Evolutionary conservation across 345 rosid genomes (phyloP), one percentile per base, ranked within the genome.

Genomic region (Limnanthes douglasii): DNA sequence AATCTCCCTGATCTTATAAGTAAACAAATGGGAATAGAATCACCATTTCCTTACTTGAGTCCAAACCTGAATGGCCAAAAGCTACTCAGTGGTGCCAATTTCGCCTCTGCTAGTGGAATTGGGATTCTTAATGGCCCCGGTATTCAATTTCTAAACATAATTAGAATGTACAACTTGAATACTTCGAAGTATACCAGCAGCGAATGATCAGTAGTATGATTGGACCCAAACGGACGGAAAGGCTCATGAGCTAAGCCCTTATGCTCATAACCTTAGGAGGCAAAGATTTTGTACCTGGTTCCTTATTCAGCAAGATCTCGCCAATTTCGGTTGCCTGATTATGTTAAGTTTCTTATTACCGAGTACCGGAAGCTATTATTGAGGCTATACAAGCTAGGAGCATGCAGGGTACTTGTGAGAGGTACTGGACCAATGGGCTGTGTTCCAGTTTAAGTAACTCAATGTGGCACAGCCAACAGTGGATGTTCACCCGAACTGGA

Each of bases 341-440:
- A 64, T 33, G 74, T 77, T 25, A 61, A 49, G 43, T 69, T 54
- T 23, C 48, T 77, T 52, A 49, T 82, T 20, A 69, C 81, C 29
- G 85, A 82, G 53, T 82, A 66, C 52, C 57, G 53, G 11, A 69
- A 73, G 23, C 31, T 82, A 35, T 33, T 82, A 39, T 1, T 11
- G 41, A 75, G 66, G 38, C 15, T 70, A 17, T 45, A 69, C 39
- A 59, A 64, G 5, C 50, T 86, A 18, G 95, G 97, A 39, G 97
- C 79, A 10, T 48, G 88, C 11, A 66, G 79, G 61, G 88, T 86
- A 26, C 34, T 86, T 22, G 97, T 86, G 69, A 82, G 85, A 0
- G 97, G 95, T 6, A 73, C 83, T 0, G 93, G 97, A 32, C 97
- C 93, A 6, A 2, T 86, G 43, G 95, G 93, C 0, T 86, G 97